phyloP scores from a whole-genome alignment of 2,329 filamentous ascomycete genomes.

The Colletotrichum spaethianum region DNA sequence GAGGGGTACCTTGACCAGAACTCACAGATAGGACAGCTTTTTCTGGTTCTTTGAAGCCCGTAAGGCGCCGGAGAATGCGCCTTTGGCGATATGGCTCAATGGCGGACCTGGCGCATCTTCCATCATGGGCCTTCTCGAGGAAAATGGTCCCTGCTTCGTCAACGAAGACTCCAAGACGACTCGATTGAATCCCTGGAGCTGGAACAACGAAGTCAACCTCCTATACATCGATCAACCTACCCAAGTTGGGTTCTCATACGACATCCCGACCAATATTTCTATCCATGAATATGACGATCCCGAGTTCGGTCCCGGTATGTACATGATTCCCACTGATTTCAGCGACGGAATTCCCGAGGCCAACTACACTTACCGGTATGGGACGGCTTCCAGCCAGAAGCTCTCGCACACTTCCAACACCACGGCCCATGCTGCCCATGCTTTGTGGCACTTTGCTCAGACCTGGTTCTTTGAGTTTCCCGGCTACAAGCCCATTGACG shows the following conservation, averaged over 20 bases:
- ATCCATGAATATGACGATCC: conserved; percentile 50
- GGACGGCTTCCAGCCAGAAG: conserved; percentile 51
- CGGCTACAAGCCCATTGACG: conserved; percentile 62
- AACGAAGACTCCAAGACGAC: conserved; percentile 60
- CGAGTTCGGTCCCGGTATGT: background rate
- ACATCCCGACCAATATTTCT: conserved; percentile 70
- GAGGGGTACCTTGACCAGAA: background rate
- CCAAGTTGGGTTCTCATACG: conserved; percentile 74
- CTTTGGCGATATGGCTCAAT: conserved; percentile 67
- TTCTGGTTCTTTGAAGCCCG: conserved; percentile 49
- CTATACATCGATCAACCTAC: conserved; percentile 67
- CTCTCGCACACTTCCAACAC: conserved; percentile 54
- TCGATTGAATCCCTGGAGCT: conserved; percentile 67
- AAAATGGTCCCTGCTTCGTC: conserved; percentile 61
- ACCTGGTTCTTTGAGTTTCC: conserved; percentile 74
- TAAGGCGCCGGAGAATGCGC: conserved; percentile 52
- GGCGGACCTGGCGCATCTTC: conserved; percentile 68
- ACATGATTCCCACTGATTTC: conserved; percentile 47
- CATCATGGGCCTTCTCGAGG: conserved; percentile 62
- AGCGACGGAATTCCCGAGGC: conserved; percentile 53
- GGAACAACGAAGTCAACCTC: conserved; percentile 68
- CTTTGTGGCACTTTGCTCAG: conserved; percentile 70
- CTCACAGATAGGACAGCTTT: conserved; percentile 37
- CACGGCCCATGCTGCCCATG: conserved; percentile 53
- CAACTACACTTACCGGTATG: conserved; percentile 55